phyloP scores from a whole-genome alignment of 1,139 yeast species.

The Pichia sp. region DNA sequence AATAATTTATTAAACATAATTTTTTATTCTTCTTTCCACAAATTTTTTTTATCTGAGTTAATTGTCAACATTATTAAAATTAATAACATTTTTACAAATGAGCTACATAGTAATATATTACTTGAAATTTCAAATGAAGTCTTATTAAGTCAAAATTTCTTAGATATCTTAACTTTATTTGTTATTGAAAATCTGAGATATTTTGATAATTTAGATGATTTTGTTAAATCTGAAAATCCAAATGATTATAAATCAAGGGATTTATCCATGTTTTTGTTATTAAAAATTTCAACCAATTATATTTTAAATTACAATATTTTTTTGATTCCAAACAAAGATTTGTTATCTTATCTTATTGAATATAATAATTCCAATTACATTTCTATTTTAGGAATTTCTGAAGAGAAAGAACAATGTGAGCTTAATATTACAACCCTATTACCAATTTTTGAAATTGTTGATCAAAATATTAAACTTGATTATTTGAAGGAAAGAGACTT shows the following conservation, averaged over 20 bases:
- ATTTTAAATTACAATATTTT: constrained; percentile 11
- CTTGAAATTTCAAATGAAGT: constrained; percentile 4
- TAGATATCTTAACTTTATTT: constrained; percentile 7
- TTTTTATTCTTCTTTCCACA: constrained; percentile 14
- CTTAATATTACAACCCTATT: constrained; percentile 8
- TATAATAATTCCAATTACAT: constrained; percentile 8
- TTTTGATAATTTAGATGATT: constrained; percentile 6
- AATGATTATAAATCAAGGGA: constrained; percentile 5
- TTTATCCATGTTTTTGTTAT: constrained; percentile 9
- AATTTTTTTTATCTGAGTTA: constrained; percentile 4
- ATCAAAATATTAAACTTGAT: constrained; percentile 32
- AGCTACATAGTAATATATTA: neutral
- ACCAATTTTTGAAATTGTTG: constrained; percentile 33
- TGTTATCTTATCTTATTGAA: constrained; percentile 5
- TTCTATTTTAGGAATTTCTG: constrained; percentile 12
- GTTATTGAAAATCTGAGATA: neutral
- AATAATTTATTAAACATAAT: constrained; percentile 14
- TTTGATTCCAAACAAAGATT: neutral
- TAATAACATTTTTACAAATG: neutral
- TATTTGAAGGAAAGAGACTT: constrained; percentile 28
- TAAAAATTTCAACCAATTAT: constrained; percentile 5
- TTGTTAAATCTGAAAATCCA: constrained; percentile 3
- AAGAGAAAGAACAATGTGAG: neutral
- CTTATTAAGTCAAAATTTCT: neutral
- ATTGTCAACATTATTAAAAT: neutral